These are phyloP conservation scores for Xylariaceae sp. DNA, from an alignment of 2,329 filamentous ascomycete species.

Conservation along the genomic window DNA sequence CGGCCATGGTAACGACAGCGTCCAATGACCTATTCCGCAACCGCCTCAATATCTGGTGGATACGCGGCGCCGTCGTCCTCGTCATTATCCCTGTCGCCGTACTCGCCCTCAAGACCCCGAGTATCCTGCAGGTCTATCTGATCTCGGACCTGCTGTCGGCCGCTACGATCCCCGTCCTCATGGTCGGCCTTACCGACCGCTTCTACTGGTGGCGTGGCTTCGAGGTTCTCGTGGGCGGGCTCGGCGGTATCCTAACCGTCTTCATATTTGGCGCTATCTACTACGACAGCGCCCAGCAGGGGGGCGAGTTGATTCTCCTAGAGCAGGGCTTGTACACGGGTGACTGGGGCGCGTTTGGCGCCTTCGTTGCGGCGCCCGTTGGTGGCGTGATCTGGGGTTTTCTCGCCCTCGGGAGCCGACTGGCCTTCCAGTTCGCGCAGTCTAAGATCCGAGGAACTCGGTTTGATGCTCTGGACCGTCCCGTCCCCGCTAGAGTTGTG, in stretches of 20 bases:
- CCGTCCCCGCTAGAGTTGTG: conserved; percentile 32
- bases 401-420: conserved; percentile 64
- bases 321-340: conserved; percentile 75
- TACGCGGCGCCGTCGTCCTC: conserved; percentile 71
- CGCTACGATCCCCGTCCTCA: conserved; percentile 74
- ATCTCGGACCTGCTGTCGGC: conserved; percentile 82
- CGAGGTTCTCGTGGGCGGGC: conserved; percentile 77
- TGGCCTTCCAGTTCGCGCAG: conserved; percentile 62
- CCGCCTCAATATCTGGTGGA: conserved; percentile 75
- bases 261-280: conserved; percentile 84
- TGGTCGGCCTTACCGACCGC: conserved; percentile 71
- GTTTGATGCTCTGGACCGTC: conserved; percentile 72
- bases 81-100: conserved; percentile 77
- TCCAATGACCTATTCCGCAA: conserved; percentile 88
- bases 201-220: conserved; percentile 79
- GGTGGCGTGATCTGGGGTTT: conserved; percentile 76
- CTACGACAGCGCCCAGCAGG: conserved; percentile 69
- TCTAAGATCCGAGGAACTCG: conserved; percentile 64
- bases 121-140: conserved; percentile 80
- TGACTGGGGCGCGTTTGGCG: conserved; percentile 84
- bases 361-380: conserved; percentile 79
- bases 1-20: conserved; percentile 82
- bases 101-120: conserved; percentile 74
- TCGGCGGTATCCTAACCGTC: conserved; percentile 78
- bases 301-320: conserved; percentile 72